Percentiles rank a stretch among this genome's conserved stretches.
Evolutionary conservation across 1,284 basidiomycete genomes (phyloP).

Genomic region (Pseudomicrostroma phylloplanum): DNA sequence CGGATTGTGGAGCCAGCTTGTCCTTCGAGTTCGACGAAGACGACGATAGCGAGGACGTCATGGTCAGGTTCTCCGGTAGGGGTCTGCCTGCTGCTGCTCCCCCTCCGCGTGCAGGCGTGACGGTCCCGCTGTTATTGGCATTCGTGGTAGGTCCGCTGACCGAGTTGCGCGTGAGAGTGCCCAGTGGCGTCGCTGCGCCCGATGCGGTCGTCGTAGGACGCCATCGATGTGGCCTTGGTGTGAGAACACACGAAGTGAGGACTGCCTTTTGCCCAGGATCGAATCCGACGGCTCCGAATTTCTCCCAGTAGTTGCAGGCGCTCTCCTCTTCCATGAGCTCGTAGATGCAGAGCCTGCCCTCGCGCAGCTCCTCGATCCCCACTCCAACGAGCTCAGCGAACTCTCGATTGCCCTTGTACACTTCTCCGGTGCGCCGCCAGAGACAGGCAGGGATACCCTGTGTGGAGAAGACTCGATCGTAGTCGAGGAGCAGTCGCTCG

Average conservation of each 20-base stretch:
- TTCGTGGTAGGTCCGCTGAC: background rate
- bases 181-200: background rate
- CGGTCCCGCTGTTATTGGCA: background rate
- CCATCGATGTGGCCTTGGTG: constrained; percentile 12
- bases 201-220: background rate
- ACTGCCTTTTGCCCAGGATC: constrained; percentile 75
- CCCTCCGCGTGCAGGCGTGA: background rate
- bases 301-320: constrained; percentile 92
- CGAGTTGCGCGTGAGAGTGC: background rate
- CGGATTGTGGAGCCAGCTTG: background rate
- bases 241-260: constrained; percentile 80
- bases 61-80: background rate
- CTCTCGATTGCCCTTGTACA: constrained; percentile 90
- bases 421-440: constrained; percentile 94
- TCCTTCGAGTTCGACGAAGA: background rate
- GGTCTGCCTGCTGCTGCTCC: background rate
- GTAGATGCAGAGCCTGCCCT: constrained; percentile 90
- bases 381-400: constrained; percentile 81
- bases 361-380: constrained; percentile 71
- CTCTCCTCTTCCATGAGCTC: constrained; percentile 71
- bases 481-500: constrained; percentile 86
- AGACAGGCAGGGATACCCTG: constrained; percentile 88
- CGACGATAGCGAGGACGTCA: background rate
- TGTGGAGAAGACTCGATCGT: constrained; percentile 75
- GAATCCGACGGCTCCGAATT: constrained; percentile 58